Evolutionary conservation across 2,329 filamentous ascomycete genomes (phyloP).

Genomic region (Penicillium olsonii): DNA sequence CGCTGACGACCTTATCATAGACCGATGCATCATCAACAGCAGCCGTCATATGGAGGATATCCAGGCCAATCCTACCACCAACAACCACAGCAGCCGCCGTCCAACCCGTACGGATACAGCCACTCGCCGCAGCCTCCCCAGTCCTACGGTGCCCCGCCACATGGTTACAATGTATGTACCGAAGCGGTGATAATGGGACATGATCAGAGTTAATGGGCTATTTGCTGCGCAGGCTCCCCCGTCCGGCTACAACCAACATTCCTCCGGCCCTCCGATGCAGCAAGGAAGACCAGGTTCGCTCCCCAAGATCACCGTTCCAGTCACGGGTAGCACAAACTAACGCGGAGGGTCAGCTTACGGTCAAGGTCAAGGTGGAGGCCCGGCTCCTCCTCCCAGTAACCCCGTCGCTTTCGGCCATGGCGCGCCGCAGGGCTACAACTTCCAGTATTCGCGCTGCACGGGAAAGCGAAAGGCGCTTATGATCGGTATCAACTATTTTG

Average conservation of each 20-base stretch:
- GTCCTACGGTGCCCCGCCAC: constrained; percentile 31
- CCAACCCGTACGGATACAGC: constrained; percentile 45
- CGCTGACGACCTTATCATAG: constrained; percentile 19
- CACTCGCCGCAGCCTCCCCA: constrained; percentile 45
- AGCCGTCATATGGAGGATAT: constrained; percentile 40
- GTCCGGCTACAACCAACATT: constrained; percentile 36
- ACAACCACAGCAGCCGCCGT: constrained; percentile 49
- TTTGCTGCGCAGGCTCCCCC: constrained; percentile 26
- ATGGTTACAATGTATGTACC: constrained; percentile 40
- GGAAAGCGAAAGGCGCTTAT: constrained; percentile 85
- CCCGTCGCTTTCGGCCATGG: constrained; percentile 77
- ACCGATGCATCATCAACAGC: constrained; percentile 39
- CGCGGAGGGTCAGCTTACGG: constrained; percentile 10
- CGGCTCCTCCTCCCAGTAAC: constrained; percentile 66
- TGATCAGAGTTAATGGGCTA: constrained; percentile 13
- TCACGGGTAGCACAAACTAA: neutral
- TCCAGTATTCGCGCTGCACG: constrained; percentile 89
- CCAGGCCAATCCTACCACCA: constrained; percentile 39
- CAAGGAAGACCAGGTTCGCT: constrained; percentile 43
- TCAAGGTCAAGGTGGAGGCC: constrained; percentile 35
- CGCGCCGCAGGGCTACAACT: constrained; percentile 77
- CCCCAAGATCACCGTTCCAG: neutral
- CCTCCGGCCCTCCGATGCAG: constrained; percentile 40
- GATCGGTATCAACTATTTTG: constrained; percentile 96
- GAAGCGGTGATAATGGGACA: neutral